Base-by-base conservation (phyloP, 2,329 filamentous ascomycete genomes). In the Curvularia spicifera region DNA sequence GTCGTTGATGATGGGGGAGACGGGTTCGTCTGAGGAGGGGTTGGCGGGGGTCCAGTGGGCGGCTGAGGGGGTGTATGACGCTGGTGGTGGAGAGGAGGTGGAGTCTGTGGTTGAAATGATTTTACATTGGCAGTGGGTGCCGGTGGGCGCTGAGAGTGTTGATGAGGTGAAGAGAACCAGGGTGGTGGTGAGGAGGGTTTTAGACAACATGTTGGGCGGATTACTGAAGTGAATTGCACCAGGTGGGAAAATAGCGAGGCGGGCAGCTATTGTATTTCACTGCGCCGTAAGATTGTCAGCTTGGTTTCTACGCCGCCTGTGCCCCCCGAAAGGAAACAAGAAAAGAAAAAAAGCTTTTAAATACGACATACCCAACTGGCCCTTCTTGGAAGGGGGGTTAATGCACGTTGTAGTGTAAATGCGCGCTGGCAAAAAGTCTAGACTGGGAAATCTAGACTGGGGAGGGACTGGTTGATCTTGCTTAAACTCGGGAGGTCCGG, bases 51-150 rank as follows among this genome's bases (percentile, higher is more conserved):
- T 55, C 60, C 68, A 69, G 37, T 69, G 56, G n/a, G 66, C 63
- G 20, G 59, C 42, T 7, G 66, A 63, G 20, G 69, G 65, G 10
- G 68, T 61, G 54, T 70, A 57, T 49, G 46, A 46, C 12, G 67
- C 39, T 10, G 48, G 52, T 56, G 59, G 48, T 15, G 67, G 39
- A 24, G 22, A 24, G 15, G 48, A 46, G 33, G 45, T 43, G 49
- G 60, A 48, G 15, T 51, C 42, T 47, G 5, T n/a, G 13, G 65
- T 53, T 20, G 60, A 59, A 43, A 69, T 57, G 39, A 74, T 60
- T 35, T 64, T 60, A 59, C 73, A 75, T 50, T 67, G 70, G 63
- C 73, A 75, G 48, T 68, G 67, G 22, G 69, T 69, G 46, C 66
- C 61, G 46, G 71, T 67, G 42, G 69, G 65, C 12, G 63, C 60